These are phyloP conservation scores for Schizophyllum amplum DNA, from an alignment of 1,284 basidiomycete species.

Conservation along the genomic window DNA sequence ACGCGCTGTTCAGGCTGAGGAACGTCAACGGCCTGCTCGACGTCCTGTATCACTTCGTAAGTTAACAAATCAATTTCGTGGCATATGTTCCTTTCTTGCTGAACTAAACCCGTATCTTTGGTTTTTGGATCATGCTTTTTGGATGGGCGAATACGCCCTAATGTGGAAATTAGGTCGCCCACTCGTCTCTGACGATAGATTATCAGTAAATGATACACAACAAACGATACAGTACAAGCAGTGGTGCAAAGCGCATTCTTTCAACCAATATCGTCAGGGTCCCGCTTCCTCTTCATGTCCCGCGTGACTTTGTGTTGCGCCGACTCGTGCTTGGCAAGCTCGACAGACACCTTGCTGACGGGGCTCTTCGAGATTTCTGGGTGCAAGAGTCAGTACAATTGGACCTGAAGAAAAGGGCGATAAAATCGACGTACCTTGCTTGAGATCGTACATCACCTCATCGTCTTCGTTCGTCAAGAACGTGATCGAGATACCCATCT, in stretches of 20 bases:
- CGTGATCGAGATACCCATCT: conserved; percentile 87
- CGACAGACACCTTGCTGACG: conserved; percentile 80
- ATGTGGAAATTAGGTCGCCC: no score
- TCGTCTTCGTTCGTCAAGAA: conserved; percentile 95
- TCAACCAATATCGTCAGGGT: conserved; percentile 63
- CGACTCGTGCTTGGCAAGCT: conserved; percentile 84
- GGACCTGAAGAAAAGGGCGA: no score
- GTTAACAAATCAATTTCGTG: no score
- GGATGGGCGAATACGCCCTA: no score
- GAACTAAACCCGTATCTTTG: no score
- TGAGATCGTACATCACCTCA: conserved; percentile 95
- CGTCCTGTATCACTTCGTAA: no score
- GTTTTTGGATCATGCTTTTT: no score
- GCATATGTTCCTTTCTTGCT: no score
- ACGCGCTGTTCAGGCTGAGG: no score
- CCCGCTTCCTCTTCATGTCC: conserved; percentile 88
- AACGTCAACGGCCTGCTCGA: no score
- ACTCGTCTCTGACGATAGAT: no score
- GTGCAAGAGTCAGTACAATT: conserved; percentile 8
- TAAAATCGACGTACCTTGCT: conserved; percentile 73
- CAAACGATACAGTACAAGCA: neutral
- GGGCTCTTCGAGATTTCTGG: conserved; percentile 89
- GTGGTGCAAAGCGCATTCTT: neutral
- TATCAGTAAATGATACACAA: neutral
- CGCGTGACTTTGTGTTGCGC: conserved; percentile 83